Percentiles rank a stretch among this genome's conserved stretches.
Conservation (phyloP, 441 rosid genomes). For the Arabidopsis lyrata region DNA sequence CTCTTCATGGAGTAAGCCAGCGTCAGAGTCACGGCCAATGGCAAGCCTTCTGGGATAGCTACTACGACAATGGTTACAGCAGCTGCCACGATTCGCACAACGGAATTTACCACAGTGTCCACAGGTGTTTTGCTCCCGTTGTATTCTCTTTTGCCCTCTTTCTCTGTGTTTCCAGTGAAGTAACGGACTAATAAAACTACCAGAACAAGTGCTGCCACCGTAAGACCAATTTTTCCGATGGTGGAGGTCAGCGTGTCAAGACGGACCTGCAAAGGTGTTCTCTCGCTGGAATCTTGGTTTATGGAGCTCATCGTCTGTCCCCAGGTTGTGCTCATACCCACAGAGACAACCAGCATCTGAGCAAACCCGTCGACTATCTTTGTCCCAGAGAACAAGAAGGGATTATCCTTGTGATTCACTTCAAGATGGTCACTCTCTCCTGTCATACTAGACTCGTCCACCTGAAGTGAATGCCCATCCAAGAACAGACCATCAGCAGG, state of each 20-base stretch:
- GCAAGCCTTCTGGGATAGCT: constrained; percentile 87
- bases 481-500: constrained; percentile 82
- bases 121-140: constrained; percentile 46
- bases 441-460: constrained; percentile 86
- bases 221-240: constrained; percentile 70
- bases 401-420: constrained; percentile 54
- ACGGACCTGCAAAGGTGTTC: constrained; percentile 73
- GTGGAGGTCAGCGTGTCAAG: constrained; percentile 73
- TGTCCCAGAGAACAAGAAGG: constrained; percentile 76
- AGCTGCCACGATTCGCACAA: constrained; percentile 61
- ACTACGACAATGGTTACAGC: constrained; percentile 85
- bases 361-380: constrained; percentile 77
- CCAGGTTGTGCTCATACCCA: constrained; percentile 79
- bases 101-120: constrained; percentile 54
- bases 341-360: constrained; percentile 69
- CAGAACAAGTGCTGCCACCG: constrained; percentile 74
- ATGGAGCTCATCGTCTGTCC: constrained; percentile 82
- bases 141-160: constrained; percentile 50
- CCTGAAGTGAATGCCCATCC: constrained; percentile 67
- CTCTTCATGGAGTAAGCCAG: constrained; percentile 87
- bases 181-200: constrained; percentile 63
- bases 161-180: constrained; percentile 64
- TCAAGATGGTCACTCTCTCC: constrained; percentile 80
- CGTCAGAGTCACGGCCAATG: constrained; percentile 77
- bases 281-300: constrained; percentile 54